phyloP scores from a whole-genome alignment of 306 rosid species.

The Quercus gilva region DNA sequence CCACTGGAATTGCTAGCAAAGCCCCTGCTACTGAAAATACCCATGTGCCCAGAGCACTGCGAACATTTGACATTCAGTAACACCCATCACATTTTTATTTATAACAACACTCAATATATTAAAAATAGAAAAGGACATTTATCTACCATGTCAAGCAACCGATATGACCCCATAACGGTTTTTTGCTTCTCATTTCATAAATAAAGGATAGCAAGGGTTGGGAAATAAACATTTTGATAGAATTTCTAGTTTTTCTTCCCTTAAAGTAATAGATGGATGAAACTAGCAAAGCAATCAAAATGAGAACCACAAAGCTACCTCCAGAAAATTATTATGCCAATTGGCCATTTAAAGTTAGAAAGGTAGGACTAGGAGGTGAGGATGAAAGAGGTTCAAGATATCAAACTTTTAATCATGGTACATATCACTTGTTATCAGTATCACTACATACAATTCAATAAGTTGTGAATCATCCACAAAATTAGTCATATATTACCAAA shows the following conservation, averaged over 20 bases:
- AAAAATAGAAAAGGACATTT: neutral
- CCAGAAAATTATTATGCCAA: neutral
- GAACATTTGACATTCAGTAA: constrained; percentile 24
- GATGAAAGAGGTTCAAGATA: no score
- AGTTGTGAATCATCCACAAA: neutral
- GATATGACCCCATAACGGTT: neutral
- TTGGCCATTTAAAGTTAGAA: neutral
- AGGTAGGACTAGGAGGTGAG: no score
- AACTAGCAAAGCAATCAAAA: neutral
- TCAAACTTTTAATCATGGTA: neutral
- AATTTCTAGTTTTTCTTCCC: neutral
- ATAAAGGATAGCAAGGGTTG: neutral
- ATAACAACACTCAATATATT: neutral
- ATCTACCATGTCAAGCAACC: neutral
- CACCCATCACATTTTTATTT: neutral
- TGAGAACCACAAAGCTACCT: neutral
- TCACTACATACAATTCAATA: neutral
- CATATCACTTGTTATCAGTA: neutral
- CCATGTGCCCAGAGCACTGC: constrained; percentile 95
- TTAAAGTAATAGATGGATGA: neutral
- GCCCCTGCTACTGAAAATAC: constrained; percentile 95
- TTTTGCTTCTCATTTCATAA: neutral
- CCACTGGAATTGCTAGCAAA: constrained; percentile 89
- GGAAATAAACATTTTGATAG: neutral
- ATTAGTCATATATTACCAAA: neutral